phyloP scores from a whole-genome alignment of 2,329 filamentous ascomycete genomes.

The Atkinsonella hypoxylon region DNA sequence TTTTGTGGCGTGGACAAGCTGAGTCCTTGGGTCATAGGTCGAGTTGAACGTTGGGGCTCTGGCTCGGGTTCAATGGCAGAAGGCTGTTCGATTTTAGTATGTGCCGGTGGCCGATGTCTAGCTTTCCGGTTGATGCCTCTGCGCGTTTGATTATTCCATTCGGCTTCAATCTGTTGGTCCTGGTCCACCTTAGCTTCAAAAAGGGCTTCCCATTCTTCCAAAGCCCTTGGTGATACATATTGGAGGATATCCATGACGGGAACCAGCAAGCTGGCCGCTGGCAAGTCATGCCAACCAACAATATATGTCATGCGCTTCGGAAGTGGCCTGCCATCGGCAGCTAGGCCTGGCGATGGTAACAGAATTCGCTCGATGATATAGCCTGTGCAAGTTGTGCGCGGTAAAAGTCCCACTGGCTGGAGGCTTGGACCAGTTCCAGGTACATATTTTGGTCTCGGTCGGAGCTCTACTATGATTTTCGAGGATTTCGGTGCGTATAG shows the following conservation, averaged over 20 bases:
- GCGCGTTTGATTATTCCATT: slow-evolving; percentile 11
- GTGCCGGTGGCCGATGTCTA: slow-evolving; percentile 18
- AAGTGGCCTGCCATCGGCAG: slow-evolving; percentile 22
- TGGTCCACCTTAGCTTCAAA: slow-evolving; percentile 31
- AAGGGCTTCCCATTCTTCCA: slow-evolving; percentile 46
- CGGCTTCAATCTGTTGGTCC: slow-evolving; percentile 18
- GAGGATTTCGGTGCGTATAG: not conserved
- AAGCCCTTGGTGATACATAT: slow-evolving; percentile 42
- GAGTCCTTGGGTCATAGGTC: slow-evolving; percentile 20
- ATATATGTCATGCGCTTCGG: slow-evolving; percentile 39
- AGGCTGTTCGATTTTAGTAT: slow-evolving; percentile 13
- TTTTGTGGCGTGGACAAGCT: slow-evolving; percentile 26
- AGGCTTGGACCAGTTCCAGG: slow-evolving; percentile 36
- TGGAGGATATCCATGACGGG: slow-evolving; percentile 37
- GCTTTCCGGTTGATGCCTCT: slow-evolving; percentile 8
- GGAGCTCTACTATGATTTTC: slow-evolving; percentile 3
- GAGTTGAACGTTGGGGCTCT: slow-evolving; percentile 4
- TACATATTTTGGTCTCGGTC: slow-evolving; percentile 22
- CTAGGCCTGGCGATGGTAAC: slow-evolving; percentile 24
- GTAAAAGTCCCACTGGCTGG: slow-evolving; percentile 34
- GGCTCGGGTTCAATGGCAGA: slow-evolving; percentile 16
- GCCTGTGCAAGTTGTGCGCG: slow-evolving; percentile 38
- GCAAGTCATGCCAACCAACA: slow-evolving; percentile 42
- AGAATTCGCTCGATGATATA: slow-evolving; percentile 44
- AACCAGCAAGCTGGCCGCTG: slow-evolving; percentile 34